phyloP scores from a whole-genome alignment of 129 eudicot species.

The Flaveria linearis region DNA sequence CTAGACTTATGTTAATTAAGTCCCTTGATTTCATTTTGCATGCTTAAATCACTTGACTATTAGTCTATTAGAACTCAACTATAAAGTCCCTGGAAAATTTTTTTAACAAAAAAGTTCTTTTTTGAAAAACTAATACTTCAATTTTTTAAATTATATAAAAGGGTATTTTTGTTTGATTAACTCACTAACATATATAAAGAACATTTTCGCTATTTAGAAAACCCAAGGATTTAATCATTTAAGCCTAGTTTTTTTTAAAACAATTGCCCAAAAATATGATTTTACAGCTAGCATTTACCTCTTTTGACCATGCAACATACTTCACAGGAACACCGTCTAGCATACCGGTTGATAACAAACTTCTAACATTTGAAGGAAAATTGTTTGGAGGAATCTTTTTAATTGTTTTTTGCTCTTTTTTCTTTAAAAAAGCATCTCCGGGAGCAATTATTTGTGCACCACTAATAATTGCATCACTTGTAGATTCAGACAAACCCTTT shows the following conservation, averaged over 20 bases:
- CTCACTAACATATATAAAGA: neutral
- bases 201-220: neutral
- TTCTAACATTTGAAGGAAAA: constrained; percentile 66
- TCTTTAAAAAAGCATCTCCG: constrained; percentile 40
- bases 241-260: neutral
- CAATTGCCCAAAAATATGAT: constrained; percentile 13
- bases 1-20: neutral
- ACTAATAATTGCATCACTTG: constrained; percentile 33
- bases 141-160: neutral
- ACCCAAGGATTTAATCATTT: neutral
- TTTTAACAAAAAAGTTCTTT: neutral
- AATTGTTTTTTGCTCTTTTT: constrained; percentile 44
- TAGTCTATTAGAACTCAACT: neutral
- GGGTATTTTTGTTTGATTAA: neutral
- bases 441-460: constrained; percentile 30
- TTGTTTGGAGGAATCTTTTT: constrained; percentile 52
- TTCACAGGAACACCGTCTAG: constrained; percentile 62
- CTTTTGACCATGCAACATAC: constrained; percentile 70
- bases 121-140: neutral
- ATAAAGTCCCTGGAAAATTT: neutral
- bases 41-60: neutral
- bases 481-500: constrained; percentile 37
- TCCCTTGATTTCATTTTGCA: neutral
- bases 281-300: constrained; percentile 44
- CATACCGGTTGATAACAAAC: constrained; percentile 66